Conservation (phyloP, 306 rosid species). For the Castanospermum australe region DNA sequence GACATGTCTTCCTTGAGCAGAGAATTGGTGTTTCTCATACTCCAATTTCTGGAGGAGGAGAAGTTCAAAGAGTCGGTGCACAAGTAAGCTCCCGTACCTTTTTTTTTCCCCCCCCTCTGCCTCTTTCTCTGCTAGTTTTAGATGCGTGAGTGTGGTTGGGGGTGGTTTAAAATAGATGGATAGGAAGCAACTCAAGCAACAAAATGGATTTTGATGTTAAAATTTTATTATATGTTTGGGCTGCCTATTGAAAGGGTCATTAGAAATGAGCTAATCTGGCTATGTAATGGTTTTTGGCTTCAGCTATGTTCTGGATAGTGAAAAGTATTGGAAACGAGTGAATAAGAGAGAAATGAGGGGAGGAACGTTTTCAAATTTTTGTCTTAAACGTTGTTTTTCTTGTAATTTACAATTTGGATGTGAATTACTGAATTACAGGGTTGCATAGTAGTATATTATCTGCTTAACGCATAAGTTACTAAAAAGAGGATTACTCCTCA, state of each 20-base stretch:
- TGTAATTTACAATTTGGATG: background rate
- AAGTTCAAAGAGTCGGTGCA: slow-evolving; percentile 74
- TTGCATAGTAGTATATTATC: background rate
- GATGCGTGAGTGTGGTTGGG: background rate
- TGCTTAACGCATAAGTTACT: too few relatives aligned
- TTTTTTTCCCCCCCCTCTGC: background rate
- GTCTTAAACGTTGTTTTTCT: background rate
- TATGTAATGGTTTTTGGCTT: background rate
- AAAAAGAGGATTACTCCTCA: too few relatives aligned
- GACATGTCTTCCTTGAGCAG: slow-evolving; percentile 60
- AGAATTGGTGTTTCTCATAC: slow-evolving; percentile 75
- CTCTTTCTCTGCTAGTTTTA: background rate
- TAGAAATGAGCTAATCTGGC: background rate
- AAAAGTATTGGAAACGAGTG: background rate
- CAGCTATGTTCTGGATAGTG: background rate
- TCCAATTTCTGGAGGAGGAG: slow-evolving; percentile 88
- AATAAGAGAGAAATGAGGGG: background rate
- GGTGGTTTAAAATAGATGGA: background rate
- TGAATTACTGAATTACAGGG: background rate
- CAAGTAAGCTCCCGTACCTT: slow-evolving; percentile 40
- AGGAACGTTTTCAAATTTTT: background rate
- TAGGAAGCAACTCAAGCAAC: background rate
- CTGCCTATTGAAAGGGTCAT: background rate
- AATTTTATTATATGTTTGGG: background rate
- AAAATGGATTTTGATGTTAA: background rate